These are phyloP conservation scores for Trichomonas gallinae DNA, from an alignment of 208 protist genomes.

Conservation along the genomic window DNA sequence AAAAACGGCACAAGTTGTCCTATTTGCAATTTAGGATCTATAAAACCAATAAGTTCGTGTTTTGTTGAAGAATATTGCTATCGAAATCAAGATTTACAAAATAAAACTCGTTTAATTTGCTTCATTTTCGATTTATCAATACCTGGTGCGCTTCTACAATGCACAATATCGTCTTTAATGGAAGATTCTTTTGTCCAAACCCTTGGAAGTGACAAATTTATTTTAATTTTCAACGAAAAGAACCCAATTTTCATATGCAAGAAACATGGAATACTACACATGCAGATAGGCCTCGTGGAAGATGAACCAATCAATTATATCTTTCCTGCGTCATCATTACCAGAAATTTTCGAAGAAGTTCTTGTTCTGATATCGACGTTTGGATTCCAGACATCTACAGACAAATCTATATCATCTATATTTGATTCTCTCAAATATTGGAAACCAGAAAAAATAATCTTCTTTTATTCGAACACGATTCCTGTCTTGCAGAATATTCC, in stretches of 20 bases:
- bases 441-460: not conserved
- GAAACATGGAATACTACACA: not conserved
- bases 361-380: not conserved
- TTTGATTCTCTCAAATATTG: not conserved
- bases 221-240: not conserved
- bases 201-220: not conserved
- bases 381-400: not conserved
- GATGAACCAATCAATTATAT: not conserved
- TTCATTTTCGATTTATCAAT: not conserved
- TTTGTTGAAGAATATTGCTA: not conserved
- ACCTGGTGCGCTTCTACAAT: not conserved
- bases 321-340: not conserved
- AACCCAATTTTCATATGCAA: not conserved
- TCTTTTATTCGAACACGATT: not conserved
- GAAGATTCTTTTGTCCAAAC: not conserved
- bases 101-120: not conserved
- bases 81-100: not conserved
- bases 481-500: not conserved
- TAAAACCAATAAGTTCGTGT: not conserved
- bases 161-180: not conserved
- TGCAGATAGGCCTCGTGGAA: not conserved
- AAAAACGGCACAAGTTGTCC: not conserved
- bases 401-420: not conserved
- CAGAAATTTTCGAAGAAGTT: not conserved
- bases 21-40: not conserved